Percentiles rank a stretch among this genome's conserved stretches.
These are phyloP conservation scores for Backusella tuberculispora DNA, from an alignment of 192 early-diverging fungal species.

Conservation along the genomic window DNA sequence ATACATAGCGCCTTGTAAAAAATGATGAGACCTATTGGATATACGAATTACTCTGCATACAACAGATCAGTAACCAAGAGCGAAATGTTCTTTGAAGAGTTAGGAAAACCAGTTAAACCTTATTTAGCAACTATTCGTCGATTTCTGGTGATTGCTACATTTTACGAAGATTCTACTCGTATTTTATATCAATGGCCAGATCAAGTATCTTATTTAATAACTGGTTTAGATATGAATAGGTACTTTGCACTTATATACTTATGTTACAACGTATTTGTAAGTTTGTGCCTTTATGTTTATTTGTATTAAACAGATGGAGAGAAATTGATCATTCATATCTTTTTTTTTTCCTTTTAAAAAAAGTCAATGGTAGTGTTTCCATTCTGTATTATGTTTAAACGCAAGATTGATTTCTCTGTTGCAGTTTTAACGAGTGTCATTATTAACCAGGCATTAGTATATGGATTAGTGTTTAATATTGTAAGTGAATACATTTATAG, in stretches of 20 bases:
- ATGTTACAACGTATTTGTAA: conserved; percentile 72
- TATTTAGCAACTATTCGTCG: conserved; percentile 86
- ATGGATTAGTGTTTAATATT: conserved; percentile 90
- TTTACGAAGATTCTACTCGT: conserved; percentile 89
- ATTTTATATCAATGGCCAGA: conserved; percentile 88
- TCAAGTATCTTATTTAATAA: conserved; percentile 85
- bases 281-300: conserved; percentile 25
- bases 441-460: conserved; percentile 85
- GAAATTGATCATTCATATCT: neutral
- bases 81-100: conserved; percentile 54
- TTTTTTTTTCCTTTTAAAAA: neutral
- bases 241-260: conserved; percentile 83
- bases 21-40: neutral
- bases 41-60: neutral
- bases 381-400: conserved; percentile 76
- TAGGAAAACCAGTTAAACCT: conserved; percentile 83
- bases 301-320: neutral
- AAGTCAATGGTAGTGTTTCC: conserved; percentile 79
- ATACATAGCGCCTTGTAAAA: conserved; percentile 2
- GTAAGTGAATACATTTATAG: conserved; percentile 22
- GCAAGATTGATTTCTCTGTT: conserved; percentile 79
- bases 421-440: conserved; percentile 78
- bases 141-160: conserved; percentile 92
- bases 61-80: neutral
- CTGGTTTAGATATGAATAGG: conserved; percentile 78